Percentiles rank a stretch among this genome's conserved stretches.
Conservation (phyloP, 352 stramenopile species). For the Globisporangium emineosum region DNA sequence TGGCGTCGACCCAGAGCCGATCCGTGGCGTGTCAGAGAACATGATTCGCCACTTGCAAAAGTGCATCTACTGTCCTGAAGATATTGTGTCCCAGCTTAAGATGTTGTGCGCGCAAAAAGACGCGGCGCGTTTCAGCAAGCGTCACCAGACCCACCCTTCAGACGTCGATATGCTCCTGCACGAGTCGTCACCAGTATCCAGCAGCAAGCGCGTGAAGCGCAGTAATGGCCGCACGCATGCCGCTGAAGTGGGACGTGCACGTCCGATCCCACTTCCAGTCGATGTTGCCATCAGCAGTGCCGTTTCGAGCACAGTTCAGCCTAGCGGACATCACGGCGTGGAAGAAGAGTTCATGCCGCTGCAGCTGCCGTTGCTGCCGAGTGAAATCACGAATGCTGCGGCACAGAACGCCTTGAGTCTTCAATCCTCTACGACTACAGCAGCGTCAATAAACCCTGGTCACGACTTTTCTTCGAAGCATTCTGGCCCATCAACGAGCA, state of each 20-base stretch:
- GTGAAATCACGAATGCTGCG: slow-evolving; percentile 16
- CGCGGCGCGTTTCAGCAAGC: slow-evolving; percentile 69
- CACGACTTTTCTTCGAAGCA: slow-evolving; percentile 2
- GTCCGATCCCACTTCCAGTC: slow-evolving; percentile 9
- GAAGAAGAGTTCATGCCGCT: slow-evolving; percentile 51
- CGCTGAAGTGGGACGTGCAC: not conserved
- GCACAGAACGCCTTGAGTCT: slow-evolving; percentile 2
- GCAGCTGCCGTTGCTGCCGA: slow-evolving; percentile 32
- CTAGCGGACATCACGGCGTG: not conserved
- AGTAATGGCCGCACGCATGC: not conserved
- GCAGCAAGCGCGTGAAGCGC: slow-evolving; percentile 26
- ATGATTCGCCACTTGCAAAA: slow-evolving; percentile 86
- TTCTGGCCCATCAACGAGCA: not conserved
- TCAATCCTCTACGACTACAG: not conserved
- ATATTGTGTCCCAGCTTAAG: slow-evolving; percentile 66
- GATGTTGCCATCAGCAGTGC: slow-evolving; percentile 1
- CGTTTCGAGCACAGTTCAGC: not conserved
- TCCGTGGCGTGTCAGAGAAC: slow-evolving; percentile 74
- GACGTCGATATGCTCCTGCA: slow-evolving; percentile 40
- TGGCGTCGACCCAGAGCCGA: slow-evolving; percentile 35
- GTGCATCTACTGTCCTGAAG: slow-evolving; percentile 66
- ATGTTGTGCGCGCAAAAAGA: slow-evolving; percentile 68
- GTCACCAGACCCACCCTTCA: slow-evolving; percentile 39
- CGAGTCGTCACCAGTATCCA: slow-evolving; percentile 15
- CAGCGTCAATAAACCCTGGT: not conserved